Percentiles rank a stretch among this genome's conserved stretches.
phyloP scores from a whole-genome alignment of 1,139 yeast species.

The Suhomyces chickasaworum region DNA sequence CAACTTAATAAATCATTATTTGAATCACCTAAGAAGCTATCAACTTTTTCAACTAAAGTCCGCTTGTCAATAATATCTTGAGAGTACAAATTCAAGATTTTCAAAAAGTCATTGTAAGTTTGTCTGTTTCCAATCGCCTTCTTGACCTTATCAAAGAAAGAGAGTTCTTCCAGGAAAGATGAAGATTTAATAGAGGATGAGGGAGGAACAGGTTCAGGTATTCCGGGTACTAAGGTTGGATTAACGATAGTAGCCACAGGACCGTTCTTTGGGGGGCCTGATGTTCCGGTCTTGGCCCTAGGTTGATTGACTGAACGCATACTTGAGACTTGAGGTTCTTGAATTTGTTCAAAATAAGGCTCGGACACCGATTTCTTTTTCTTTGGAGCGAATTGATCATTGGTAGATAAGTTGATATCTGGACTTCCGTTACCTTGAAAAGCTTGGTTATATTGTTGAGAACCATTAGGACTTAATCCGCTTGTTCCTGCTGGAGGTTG shows the following conservation, averaged over 20 bases:
- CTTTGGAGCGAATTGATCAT: conserved; percentile 17
- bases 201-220: conserved; percentile 84
- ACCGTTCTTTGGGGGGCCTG: conserved; percentile 21
- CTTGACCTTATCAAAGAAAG: conserved; percentile 90
- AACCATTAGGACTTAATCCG: conserved; percentile 31
- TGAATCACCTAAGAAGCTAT: conserved; percentile 75
- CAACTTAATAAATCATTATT: conserved; percentile 80
- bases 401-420: conserved; percentile 14
- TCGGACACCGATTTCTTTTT: conserved; percentile 37
- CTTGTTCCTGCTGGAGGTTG: conserved; percentile 68
- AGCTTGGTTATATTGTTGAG: conserved; percentile 14
- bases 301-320: conserved; percentile 40
- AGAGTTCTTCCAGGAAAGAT: conserved; percentile 76
- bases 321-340: conserved; percentile 57
- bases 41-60: conserved; percentile 81
- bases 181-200: conserved; percentile 53
- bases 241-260: conserved; percentile 30
- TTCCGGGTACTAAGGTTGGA: conserved; percentile 80
- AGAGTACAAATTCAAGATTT: conserved; percentile 80
- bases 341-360: conserved; percentile 37
- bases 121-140: conserved; percentile 88
- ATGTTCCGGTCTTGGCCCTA: conserved; percentile 6
- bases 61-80: conserved; percentile 86
- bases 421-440: conserved; percentile 13
- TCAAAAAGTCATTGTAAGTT: conserved; percentile 86